These are phyloP conservation scores for Dothideomycetidae sp. DNA, from an alignment of 2,329 filamentous ascomycete species.

Conservation along the genomic window DNA sequence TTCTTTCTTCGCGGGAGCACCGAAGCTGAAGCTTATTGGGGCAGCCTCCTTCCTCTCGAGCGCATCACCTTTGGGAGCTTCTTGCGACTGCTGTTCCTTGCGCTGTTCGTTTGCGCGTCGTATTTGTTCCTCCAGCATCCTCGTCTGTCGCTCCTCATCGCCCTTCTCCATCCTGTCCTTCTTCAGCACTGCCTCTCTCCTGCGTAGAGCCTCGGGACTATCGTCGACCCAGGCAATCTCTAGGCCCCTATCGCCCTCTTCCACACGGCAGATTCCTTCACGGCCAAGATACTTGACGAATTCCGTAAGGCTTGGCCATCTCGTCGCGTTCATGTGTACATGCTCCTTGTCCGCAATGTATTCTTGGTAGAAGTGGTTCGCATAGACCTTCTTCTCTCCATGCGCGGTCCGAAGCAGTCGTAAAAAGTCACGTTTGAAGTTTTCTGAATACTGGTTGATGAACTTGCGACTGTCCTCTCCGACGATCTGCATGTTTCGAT, in stretches of 20 bases:
- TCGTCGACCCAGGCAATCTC: constrained; percentile 87
- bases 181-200: constrained; percentile 66
- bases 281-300: constrained; percentile 76
- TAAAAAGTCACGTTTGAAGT: constrained; percentile 72
- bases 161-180: constrained; percentile 81
- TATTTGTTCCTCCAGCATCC: constrained; percentile 71
- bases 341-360: constrained; percentile 82
- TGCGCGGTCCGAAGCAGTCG: constrained; percentile 67
- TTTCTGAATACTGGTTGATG: constrained; percentile 66
- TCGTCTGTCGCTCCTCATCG: constrained; percentile 79
- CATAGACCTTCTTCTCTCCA: constrained; percentile 75
- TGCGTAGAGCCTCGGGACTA: constrained; percentile 65
- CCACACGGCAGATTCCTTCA: constrained; percentile 77
- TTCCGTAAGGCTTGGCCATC: constrained; percentile 76
- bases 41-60: constrained; percentile 13
- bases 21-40: constrained; percentile 24
- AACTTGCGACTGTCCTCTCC: constrained; percentile 75
- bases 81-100: constrained; percentile 33
- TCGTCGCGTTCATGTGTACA: constrained; percentile 85
- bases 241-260: constrained; percentile 77
- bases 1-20: constrained; percentile 14
- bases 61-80: constrained; percentile 29
- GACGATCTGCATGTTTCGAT: constrained; percentile 76
- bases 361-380: constrained; percentile 91
- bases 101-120: constrained; percentile 53